Conservation (phyloP, 2,329 filamentous ascomycete species). For the Tolypocladium tundrense region DNA sequence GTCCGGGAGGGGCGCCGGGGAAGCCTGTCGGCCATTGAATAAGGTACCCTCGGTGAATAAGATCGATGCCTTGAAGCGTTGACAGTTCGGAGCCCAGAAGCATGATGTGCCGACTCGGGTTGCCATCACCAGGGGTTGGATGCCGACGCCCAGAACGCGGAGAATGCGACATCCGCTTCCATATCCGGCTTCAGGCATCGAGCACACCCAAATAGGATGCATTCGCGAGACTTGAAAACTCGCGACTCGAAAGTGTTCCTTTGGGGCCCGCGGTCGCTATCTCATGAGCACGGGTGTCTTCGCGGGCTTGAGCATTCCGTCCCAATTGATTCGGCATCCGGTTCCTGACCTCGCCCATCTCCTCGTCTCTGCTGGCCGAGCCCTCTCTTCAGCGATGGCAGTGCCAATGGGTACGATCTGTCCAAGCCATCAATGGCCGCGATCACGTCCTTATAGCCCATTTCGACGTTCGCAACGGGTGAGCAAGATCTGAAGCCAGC, state of each 20-base stretch:
- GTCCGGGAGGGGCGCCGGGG: background rate
- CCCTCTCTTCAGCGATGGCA: too few relatives aligned
- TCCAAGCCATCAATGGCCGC: too few relatives aligned
- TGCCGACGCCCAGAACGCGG: background rate
- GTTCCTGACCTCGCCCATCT: too few relatives aligned
- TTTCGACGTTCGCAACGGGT: background rate
- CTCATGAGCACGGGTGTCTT: too few relatives aligned
- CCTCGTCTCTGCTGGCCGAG: too few relatives aligned
- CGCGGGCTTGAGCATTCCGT: too few relatives aligned
- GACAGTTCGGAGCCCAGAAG: background rate
- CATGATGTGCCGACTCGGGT: background rate
- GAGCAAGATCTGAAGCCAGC: background rate
- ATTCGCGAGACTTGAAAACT: background rate
- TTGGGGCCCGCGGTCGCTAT: too few relatives aligned
- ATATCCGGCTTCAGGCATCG: background rate
- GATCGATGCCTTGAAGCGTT: background rate
- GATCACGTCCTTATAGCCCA: background rate
- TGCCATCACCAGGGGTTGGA: background rate
- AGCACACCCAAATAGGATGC: background rate
- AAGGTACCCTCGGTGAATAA: background rate
- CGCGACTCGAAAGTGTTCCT: background rate
- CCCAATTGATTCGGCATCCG: too few relatives aligned
- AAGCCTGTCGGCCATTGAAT: background rate
- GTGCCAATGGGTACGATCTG: background rate
- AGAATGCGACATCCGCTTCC: background rate